Evolutionary conservation across 2,329 filamentous ascomycete species (phyloP).

Genomic region (Helicocarpus griseus): DNA sequence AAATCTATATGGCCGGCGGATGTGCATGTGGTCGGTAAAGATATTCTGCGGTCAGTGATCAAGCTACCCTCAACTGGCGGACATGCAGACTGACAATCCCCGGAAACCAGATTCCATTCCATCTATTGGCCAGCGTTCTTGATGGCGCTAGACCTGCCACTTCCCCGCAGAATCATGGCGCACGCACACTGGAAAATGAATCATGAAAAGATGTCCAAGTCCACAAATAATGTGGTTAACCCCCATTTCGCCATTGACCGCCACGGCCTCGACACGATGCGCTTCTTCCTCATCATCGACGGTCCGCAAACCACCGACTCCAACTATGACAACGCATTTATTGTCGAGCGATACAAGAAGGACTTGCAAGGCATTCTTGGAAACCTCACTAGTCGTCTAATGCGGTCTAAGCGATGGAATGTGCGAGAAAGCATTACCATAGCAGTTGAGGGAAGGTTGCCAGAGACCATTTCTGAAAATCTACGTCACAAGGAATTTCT

Average conservation of each 20-base stretch:
- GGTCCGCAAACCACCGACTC: slow-evolving; percentile 69
- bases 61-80: background rate
- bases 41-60: slow-evolving; percentile 64
- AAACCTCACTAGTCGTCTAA: slow-evolving; percentile 66
- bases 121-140: slow-evolving; percentile 97
- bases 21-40: slow-evolving; percentile 88
- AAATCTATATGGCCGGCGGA: slow-evolving; percentile 79
- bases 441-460: slow-evolving; percentile 21
- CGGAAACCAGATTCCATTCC: slow-evolving; percentile 61
- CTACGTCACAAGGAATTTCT: slow-evolving; percentile 33
- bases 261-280: slow-evolving; percentile 78
- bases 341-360: slow-evolving; percentile 70
- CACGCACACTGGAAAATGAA: slow-evolving; percentile 96
- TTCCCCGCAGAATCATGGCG: slow-evolving; percentile 70
- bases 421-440: slow-evolving; percentile 49
- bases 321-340: slow-evolving; percentile 70
- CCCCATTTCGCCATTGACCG: slow-evolving; percentile 84
- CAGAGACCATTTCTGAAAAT: slow-evolving; percentile 22
- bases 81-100: background rate
- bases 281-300: slow-evolving; percentile 77
- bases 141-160: slow-evolving; percentile 71
- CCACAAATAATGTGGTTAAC: slow-evolving; percentile 86
- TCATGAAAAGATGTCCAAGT: slow-evolving; percentile 92
- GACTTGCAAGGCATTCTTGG: slow-evolving; percentile 67
- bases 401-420: slow-evolving; percentile 59